Percentiles rank a stretch among this genome's conserved stretches.
Evolutionary conservation across 768 basidiomycete genomes (phyloP).

Genomic region (Trametes gibbosa): DNA sequence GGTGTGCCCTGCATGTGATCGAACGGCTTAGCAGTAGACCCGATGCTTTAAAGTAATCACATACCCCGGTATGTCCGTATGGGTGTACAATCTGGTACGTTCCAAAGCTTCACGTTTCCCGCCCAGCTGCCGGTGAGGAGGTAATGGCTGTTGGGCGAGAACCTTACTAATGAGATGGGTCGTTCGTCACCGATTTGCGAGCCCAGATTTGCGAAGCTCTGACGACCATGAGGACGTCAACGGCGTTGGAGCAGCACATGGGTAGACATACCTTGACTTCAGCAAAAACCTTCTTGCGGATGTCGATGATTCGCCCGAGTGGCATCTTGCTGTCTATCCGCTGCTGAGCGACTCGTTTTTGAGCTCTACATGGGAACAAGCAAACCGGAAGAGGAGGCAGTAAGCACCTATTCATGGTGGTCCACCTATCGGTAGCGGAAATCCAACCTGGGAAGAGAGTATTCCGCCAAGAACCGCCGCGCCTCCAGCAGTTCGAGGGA

Average conservation of each 20-base stretch:
- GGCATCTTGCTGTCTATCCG: constrained; percentile 85
- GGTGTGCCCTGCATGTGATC: constrained; percentile 58
- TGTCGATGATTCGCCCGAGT: constrained; percentile 84
- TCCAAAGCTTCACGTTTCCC: constrained; percentile 93
- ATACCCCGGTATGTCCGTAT: constrained; percentile 72
- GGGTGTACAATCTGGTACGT: constrained; percentile 85
- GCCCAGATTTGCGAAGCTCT: constrained; percentile 91
- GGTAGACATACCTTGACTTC: constrained; percentile 74
- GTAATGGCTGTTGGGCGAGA: constrained; percentile 86
- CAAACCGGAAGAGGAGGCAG: constrained; percentile 40
- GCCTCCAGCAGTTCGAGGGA: constrained; percentile 84
- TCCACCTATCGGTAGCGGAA: constrained; percentile 52
- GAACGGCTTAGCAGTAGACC: no score
- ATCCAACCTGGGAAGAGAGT: constrained; percentile 92
- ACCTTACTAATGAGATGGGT: constrained; percentile 90
- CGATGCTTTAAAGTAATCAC: no score
- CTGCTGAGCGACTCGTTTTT: constrained; percentile 91
- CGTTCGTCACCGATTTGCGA: constrained; percentile 98
- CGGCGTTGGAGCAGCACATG: not conserved
- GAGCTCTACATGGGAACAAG: constrained; percentile 73
- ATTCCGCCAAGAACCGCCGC: constrained; percentile 84
- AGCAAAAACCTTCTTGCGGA: constrained; percentile 85
- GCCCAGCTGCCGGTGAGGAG: constrained; percentile 97
- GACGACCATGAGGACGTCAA: not conserved
- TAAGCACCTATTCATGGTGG: constrained; percentile 72